A percentile compares a stretch with the other conserved stretches of the same genome.
These are phyloP conservation scores for Ailanthus altissimus DNA, from an alignment of 345 rosid species.

Conservation along the genomic window DNA sequence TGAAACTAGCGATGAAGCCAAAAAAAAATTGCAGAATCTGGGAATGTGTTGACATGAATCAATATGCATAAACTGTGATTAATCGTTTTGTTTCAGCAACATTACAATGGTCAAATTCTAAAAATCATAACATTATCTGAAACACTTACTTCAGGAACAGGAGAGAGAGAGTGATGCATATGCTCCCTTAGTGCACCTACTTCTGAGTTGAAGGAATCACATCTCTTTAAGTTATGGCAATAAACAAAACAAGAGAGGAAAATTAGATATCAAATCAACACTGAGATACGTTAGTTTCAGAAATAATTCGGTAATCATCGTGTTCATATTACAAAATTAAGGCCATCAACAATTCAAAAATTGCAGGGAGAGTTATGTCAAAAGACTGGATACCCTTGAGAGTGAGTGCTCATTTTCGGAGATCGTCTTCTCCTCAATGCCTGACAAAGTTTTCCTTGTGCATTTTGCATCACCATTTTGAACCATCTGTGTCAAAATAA, in stretches of 20 bases:
- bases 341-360: neutral
- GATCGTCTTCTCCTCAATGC: conserved; percentile 55
- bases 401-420: conserved; percentile 37
- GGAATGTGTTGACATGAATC: neutral
- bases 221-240: conserved; percentile 25
- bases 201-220: conserved; percentile 20
- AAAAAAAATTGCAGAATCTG: neutral
- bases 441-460: conserved; percentile 40
- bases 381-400: conserved; percentile 30
- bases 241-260: neutral
- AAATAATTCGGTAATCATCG: neutral
- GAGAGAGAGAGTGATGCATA: conserved; percentile 20
- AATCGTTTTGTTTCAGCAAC: neutral
- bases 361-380: neutral
- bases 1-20: neutral
- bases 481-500: conserved; percentile 51
- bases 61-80: neutral
- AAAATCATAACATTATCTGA: neutral
- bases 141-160: conserved; percentile 37
- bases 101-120: neutral
- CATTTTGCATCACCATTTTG: conserved; percentile 69
- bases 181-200: neutral
- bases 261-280: neutral
- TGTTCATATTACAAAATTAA: neutral
- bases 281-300: neutral